Evolutionary conservation across 805 yeast species (phyloP).

Genomic region (Barnettozyma sucrosica): DNA sequence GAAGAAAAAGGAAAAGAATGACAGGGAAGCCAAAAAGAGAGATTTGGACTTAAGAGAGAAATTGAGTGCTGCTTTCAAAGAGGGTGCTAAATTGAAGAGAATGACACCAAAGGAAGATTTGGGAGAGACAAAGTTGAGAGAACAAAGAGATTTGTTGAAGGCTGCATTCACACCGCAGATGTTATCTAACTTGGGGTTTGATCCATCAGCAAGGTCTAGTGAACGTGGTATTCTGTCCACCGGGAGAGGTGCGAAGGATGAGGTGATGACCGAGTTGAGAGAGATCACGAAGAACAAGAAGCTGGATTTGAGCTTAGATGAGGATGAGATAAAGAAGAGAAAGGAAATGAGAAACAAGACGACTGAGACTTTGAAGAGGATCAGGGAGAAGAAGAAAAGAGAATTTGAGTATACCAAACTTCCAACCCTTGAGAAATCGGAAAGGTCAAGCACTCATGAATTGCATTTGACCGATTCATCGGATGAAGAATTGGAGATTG

Average conservation of each 20-base stretch:
- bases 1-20: slow-evolving; percentile 33
- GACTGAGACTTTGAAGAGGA: slow-evolving; percentile 26
- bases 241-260: slow-evolving; percentile 16
- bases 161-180: slow-evolving; percentile 37
- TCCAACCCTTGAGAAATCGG: background rate
- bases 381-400: slow-evolving; percentile 10
- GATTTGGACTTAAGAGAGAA: slow-evolving; percentile 6
- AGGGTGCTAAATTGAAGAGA: slow-evolving; percentile 26
- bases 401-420: background rate
- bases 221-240: slow-evolving; percentile 13
- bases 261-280: slow-evolving; percentile 26
- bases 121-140: slow-evolving; percentile 22
- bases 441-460: background rate
- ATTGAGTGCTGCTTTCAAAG: slow-evolving; percentile 9
- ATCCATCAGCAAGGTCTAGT: slow-evolving; percentile 36
- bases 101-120: slow-evolving; percentile 14
- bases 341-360: slow-evolving; percentile 25
- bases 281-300: slow-evolving; percentile 27
- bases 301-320: slow-evolving; percentile 30
- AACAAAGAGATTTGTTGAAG: slow-evolving; percentile 27
- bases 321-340: slow-evolving; percentile 26
- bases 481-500: slow-evolving; percentile 10
- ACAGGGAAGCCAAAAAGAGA: slow-evolving; percentile 24
- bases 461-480: slow-evolving; percentile 1
- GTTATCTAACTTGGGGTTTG: slow-evolving; percentile 43